Evolutionary conservation across 176 grass and related monocot species (phyloP).

Genomic region (Musa troglodytarum): DNA sequence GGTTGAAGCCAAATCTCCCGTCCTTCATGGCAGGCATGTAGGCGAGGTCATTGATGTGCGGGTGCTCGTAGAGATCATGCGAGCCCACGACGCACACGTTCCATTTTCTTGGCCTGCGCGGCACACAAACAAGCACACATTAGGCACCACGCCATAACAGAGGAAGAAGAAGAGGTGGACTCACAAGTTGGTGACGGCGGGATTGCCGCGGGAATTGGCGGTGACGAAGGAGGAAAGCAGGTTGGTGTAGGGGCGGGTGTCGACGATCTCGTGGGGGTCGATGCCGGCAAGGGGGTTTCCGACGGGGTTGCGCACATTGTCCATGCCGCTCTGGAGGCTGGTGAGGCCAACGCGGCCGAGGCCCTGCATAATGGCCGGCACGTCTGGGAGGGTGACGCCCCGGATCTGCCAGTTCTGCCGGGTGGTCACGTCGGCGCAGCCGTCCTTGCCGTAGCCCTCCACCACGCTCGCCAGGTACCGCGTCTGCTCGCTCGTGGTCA

Average conservation of each 20-base stretch:
- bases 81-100: conserved; percentile 80
- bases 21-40: conserved; percentile 83
- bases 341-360: conserved; percentile 66
- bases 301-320: conserved; percentile 91
- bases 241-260: conserved; percentile 81
- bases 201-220: conserved; percentile 57
- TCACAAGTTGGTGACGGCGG: conserved; percentile 68
- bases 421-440: conserved; percentile 90
- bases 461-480: conserved; percentile 81
- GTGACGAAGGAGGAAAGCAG: conserved; percentile 79
- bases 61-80: conserved; percentile 83
- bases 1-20: conserved; percentile 73
- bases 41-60: conserved; percentile 86
- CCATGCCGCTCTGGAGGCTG: conserved; percentile 98
- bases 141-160: too few species aligned
- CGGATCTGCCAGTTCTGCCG: conserved; percentile 99
- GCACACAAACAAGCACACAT: neutral
- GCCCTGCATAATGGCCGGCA: conserved; percentile 67
- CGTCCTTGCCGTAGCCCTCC: conserved; percentile 62
- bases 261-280: conserved; percentile 83
- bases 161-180: neutral
- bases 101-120: conserved; percentile 66
- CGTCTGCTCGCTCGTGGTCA: conserved; percentile 94
- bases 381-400: conserved; percentile 76
- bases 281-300: conserved; percentile 92